A percentile compares a stretch with the other conserved stretches of the same genome.
phyloP scores from a whole-genome alignment of 345 rosid genomes.

The Geranium brycei region DNA sequence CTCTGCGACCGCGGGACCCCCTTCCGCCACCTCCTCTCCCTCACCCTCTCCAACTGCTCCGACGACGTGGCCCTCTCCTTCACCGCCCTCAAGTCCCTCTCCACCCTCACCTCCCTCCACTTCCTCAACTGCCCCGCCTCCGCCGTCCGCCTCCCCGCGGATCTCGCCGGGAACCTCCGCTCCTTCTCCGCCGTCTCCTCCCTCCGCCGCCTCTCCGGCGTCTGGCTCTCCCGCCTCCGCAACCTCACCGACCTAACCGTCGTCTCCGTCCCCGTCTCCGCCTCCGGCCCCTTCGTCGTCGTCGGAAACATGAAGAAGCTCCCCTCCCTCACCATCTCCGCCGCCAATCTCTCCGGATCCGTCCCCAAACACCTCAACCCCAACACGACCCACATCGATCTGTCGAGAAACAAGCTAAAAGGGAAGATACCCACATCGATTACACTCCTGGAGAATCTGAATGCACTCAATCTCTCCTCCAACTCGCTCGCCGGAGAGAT shows the following conservation, averaged over 20 bases:
- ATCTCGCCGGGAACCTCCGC: conserved; percentile 46
- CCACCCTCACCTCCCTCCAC: conserved; percentile 57
- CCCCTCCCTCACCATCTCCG: conserved; percentile 45
- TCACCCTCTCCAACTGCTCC: conserved; percentile 68
- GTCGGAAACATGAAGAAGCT: conserved; percentile 57
- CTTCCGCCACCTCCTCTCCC: conserved; percentile 59
- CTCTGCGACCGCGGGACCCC: conserved; percentile 49
- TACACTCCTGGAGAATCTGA: conserved; percentile 50
- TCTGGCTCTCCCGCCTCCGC: conserved; percentile 49
- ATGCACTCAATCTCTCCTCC: conserved; percentile 43
- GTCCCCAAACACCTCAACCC: conserved; percentile 38
- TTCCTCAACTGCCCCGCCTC: conserved; percentile 56
- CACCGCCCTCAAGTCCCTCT: conserved; percentile 47
- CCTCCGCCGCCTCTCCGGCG: conserved; percentile 55
- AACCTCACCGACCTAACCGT: conserved; percentile 79
- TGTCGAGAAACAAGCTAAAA: conserved; percentile 55
- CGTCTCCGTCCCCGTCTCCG: conserved; percentile 37
- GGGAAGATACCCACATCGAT: conserved; percentile 66
- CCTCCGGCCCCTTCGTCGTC: conserved; percentile 67
- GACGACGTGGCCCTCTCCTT: conserved; percentile 31
- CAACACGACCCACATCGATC: conserved; percentile 63
- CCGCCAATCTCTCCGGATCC: conserved; percentile 54
- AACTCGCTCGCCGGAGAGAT: conserved; percentile 57
- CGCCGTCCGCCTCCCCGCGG: conserved; percentile 51
- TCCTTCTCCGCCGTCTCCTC: conserved; percentile 49